Evolutionary conservation across 352 stramenopile species (phyloP).

Genomic region (Pythium sp.): DNA sequence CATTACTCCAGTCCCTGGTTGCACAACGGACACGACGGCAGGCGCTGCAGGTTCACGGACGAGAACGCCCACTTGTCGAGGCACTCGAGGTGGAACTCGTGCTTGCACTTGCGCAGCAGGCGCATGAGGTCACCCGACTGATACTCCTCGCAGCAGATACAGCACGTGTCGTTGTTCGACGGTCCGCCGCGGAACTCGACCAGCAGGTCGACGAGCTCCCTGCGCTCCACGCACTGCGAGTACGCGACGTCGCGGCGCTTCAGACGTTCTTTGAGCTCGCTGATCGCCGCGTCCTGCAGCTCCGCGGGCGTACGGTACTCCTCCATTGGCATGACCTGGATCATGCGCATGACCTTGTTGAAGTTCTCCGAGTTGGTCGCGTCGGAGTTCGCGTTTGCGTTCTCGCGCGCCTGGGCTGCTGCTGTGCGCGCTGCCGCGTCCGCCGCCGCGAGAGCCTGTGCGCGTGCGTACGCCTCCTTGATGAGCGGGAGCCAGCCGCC

Average conservation of each 20-base stretch:
- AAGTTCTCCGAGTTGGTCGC: constrained; percentile 54
- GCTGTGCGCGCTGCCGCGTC: constrained; percentile 34
- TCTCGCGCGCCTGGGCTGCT: constrained; percentile 34
- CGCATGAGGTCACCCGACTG: constrained; percentile 72
- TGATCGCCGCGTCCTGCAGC: constrained; percentile 46
- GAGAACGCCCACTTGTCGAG: constrained; percentile 88
- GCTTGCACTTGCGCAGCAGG: constrained; percentile 77
- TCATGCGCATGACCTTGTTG: constrained; percentile 67
- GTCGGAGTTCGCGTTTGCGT: constrained; percentile 12
- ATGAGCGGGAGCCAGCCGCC: constrained; percentile 52
- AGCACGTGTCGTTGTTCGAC: constrained; percentile 84
- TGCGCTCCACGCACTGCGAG: constrained; percentile 60
- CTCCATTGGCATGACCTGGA: constrained; percentile 80
- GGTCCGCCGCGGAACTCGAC: constrained; percentile 72
- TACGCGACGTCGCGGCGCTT: constrained; percentile 62
- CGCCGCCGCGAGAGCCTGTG: constrained; percentile 26
- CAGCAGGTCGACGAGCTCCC: constrained; percentile 68
- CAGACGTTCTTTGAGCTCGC: constrained; percentile 75
- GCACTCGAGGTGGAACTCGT: constrained; percentile 88
- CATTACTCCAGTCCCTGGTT: constrained; percentile 75
- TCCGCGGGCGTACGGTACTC: constrained; percentile 68
- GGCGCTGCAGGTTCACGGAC: constrained; percentile 60
- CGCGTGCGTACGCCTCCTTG: constrained; percentile 46
- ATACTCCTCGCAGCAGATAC: constrained; percentile 88
- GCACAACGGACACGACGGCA: constrained; percentile 77